Conservation (phyloP, 2,329 filamentous ascomycete species). For the Podosphaera xanthii region DNA sequence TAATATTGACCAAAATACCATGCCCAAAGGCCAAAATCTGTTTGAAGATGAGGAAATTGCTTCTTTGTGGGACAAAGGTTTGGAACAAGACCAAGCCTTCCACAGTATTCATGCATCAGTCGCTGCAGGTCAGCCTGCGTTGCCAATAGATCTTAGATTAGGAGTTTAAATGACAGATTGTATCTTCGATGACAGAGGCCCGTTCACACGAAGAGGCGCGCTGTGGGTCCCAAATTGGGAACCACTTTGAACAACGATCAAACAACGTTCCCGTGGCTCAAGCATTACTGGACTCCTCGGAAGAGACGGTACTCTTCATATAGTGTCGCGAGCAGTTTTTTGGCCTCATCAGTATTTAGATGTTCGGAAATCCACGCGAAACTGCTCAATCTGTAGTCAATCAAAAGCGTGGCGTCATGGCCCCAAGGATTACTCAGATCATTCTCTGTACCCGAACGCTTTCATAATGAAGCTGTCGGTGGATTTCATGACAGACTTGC, state of each 20-base stretch:
- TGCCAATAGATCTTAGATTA: not conserved
- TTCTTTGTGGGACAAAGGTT: not conserved
- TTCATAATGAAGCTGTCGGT: not conserved
- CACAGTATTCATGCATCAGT: slow-evolving; percentile 1
- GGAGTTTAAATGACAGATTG: slow-evolving; percentile 1
- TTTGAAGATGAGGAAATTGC: not conserved
- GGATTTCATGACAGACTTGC: slow-evolving; percentile 1
- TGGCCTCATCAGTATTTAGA: not conserved
- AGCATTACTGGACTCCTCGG: not conserved
- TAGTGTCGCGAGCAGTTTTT: not conserved
- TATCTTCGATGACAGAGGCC: not conserved
- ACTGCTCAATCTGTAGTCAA: not conserved
- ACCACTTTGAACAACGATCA: not conserved
- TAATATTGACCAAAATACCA: not conserved
- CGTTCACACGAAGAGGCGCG: not conserved
- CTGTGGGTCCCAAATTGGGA: not conserved
- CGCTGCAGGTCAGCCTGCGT: not conserved
- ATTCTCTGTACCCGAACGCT: slow-evolving; percentile 1
- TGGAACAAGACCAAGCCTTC: slow-evolving; percentile 1
- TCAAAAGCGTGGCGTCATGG: not conserved
- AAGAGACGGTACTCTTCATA: not conserved
- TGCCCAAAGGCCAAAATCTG: not conserved
- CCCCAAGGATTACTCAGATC: not conserved
- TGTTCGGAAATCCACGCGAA: not conserved
- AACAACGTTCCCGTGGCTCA: not conserved